Evolutionary conservation across 1,284 basidiomycete species (phyloP).

Genomic region (Trichosporon ovoides): DNA sequence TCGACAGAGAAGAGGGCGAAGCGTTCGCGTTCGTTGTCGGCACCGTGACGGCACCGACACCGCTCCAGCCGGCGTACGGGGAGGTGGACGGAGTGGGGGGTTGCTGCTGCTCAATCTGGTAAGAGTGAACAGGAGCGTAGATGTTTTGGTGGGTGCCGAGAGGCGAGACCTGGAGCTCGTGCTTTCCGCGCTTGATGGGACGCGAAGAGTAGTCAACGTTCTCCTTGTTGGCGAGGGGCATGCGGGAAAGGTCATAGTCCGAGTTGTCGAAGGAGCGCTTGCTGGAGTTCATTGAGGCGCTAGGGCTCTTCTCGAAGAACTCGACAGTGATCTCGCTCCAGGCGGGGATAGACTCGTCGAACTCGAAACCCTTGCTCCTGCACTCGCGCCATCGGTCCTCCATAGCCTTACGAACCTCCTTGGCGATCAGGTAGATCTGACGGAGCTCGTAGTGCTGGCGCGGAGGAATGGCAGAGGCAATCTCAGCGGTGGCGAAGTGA

Average conservation of each 20-base stretch:
- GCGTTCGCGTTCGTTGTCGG: not conserved
- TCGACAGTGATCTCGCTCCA: slow-evolving; percentile 19
- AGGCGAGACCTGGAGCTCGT: slow-evolving; percentile 13
- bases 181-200: slow-evolving; percentile 20
- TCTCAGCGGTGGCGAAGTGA: slow-evolving; percentile 52
- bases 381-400: slow-evolving; percentile 18
- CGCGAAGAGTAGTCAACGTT: slow-evolving; percentile 17
- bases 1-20: not conserved
- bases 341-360: slow-evolving; percentile 6
- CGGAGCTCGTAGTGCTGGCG: slow-evolving; percentile 50
- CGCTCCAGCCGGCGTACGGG: slow-evolving; percentile 12
- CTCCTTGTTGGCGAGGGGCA: slow-evolving; percentile 18
- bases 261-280: slow-evolving; percentile 14
- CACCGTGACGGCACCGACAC: slow-evolving; percentile 13
- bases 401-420: slow-evolving; percentile 35
- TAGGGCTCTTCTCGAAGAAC: slow-evolving; percentile 32
- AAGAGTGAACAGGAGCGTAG: slow-evolving; percentile 18
- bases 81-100: slow-evolving; percentile 9
- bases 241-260: slow-evolving; percentile 10
- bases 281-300: slow-evolving; percentile 8
- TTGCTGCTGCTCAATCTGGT: slow-evolving; percentile 8
- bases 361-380: slow-evolving; percentile 1
- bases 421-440: slow-evolving; percentile 54
- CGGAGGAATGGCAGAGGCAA: slow-evolving; percentile 50
- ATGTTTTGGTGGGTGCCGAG: slow-evolving; percentile 19